Evolutionary conservation across 2,329 filamentous ascomycete genomes (phyloP), one percentile per base, ranked within the genome.

Genomic region (Sphaceloma murrayae): DNA sequence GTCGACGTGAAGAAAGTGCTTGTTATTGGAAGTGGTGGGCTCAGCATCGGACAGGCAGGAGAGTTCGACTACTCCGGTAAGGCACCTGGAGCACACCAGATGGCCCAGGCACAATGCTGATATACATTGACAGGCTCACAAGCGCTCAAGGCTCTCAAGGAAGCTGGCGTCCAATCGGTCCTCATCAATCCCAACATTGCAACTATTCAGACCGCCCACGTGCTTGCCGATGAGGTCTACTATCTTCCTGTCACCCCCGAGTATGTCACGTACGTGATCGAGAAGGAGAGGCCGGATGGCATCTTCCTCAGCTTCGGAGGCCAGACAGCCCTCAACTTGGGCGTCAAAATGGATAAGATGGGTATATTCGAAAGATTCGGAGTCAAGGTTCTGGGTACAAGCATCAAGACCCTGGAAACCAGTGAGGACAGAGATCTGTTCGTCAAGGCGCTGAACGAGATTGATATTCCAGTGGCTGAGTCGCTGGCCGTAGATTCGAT

Each of bases 171-270:
- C 49, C 69, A 80, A 54, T 94, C 89, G 7, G 84, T 96, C 45
- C 78, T 96, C 52, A 88, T 96, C 64, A 96, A 96, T 68, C 89
- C 89, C 58, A 96, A 96, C 65, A 96, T 96, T 63, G 89, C 89
- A 49, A 96, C 91, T 47, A 96, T 96, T 60, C 89, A 96, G 69
- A 96, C 89, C 56, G 87, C 93, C 64, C 89, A 96, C 73, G 81
- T 82, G 58, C 82, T 96, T 61, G 87, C 87, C 59, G 89, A 96
- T 62, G 88, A 96, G 69, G 84, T 96, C 59, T 96, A 96, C 74
- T 96, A 95, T 67, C 81, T 96, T 27, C 91, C 91, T 46, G 88
- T 98, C 57, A 98, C 91, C 13, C 84, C 89, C 52, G 89, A 96
- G 74, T 98, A 96, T 68, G 88, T 95, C 61, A 83, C 83, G 58